A percentile compares a stretch with the other conserved stretches of the same genome.
Evolutionary conservation across 2,329 filamentous ascomycete genomes (phyloP).

Genomic region (Claviceps purpurea): DNA sequence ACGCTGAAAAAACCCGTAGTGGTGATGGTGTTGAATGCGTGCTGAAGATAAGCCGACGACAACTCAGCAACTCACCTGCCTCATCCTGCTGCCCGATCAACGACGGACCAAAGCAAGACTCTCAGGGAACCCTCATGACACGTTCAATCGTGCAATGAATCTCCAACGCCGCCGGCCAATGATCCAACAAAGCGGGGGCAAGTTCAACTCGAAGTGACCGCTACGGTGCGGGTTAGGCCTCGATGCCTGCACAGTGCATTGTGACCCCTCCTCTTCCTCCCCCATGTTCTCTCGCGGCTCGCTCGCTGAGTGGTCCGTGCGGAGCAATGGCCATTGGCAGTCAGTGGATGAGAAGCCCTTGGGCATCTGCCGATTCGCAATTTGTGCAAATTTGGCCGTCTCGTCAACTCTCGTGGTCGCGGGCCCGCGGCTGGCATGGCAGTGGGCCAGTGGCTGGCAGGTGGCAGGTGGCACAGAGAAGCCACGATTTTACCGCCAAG

Average conservation of each 20-base stretch:
- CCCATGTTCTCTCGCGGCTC: background rate
- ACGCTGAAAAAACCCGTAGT: background rate
- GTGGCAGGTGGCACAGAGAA: background rate
- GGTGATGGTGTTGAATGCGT: background rate
- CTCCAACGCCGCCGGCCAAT: conserved; percentile 6
- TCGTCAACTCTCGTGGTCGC: background rate
- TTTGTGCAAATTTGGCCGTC: too few species aligned
- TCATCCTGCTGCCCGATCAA: background rate
- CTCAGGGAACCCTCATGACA: background rate
- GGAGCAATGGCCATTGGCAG: background rate
- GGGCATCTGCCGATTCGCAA: background rate
- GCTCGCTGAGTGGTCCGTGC: conserved; percentile 3
- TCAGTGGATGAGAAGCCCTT: background rate
- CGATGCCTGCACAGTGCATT: conserved; percentile 5
- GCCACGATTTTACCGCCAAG: background rate
- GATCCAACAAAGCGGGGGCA: conserved; percentile 3
- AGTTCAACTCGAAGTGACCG: background rate
- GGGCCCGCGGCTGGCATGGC: background rate
- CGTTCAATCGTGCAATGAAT: conserved; percentile 2
- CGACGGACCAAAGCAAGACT: background rate
- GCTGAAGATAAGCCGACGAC: background rate
- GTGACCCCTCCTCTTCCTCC: too few species aligned
- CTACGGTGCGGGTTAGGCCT: conserved; percentile 7
- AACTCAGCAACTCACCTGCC: background rate
- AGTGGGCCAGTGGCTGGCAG: conserved; percentile 1